These are phyloP conservation scores for Phellopilus nigrolimitatus DNA, from an alignment of 1,284 basidiomycete genomes.

Conservation along the genomic window DNA sequence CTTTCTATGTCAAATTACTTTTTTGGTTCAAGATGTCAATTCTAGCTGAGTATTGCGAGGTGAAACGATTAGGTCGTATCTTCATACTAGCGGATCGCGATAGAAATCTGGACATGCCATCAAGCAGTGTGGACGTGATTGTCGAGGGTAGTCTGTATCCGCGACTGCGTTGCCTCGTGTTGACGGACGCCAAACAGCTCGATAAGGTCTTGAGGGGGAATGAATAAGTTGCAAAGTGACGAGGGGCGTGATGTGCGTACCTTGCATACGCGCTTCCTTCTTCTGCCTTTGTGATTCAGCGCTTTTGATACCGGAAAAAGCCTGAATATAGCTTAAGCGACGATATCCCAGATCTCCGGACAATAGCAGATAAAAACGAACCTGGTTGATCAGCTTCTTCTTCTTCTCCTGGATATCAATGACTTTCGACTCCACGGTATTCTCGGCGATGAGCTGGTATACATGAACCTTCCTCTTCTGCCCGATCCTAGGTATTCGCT, in stretches of 20 bases:
- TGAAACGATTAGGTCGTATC: no score
- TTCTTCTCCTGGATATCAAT: slow-evolving; percentile 82
- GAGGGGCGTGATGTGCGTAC: slow-evolving; percentile 31
- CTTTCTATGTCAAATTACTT: no score
- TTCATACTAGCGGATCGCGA: background rate
- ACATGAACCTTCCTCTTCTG: slow-evolving; percentile 79
- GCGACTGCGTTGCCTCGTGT: slow-evolving; percentile 18
- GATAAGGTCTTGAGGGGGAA: slow-evolving; percentile 39
- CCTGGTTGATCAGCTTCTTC: slow-evolving; percentile 67
- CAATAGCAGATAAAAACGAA: slow-evolving; percentile 27
- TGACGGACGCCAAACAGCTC: slow-evolving; percentile 51
- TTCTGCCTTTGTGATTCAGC: slow-evolving; percentile 66
- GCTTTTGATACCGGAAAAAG: slow-evolving; percentile 72
- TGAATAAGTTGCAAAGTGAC: slow-evolving; percentile 1
- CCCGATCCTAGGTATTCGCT: slow-evolving; percentile 54
- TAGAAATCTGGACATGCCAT: background rate
- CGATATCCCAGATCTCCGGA: slow-evolving; percentile 3
- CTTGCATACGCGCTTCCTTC: slow-evolving; percentile 71
- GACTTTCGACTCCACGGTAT: slow-evolving; percentile 83
- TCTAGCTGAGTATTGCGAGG: no score
- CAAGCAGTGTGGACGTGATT: background rate
- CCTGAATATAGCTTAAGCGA: slow-evolving; percentile 36
- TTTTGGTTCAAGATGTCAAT: no score
- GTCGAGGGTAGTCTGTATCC: slow-evolving; percentile 10
- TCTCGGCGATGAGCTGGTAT: slow-evolving; percentile 83